Evolutionary conservation across 2,329 filamentous ascomycete genomes (phyloP), one percentile per base, ranked within the genome.

Genomic region (Didymella sp.): DNA sequence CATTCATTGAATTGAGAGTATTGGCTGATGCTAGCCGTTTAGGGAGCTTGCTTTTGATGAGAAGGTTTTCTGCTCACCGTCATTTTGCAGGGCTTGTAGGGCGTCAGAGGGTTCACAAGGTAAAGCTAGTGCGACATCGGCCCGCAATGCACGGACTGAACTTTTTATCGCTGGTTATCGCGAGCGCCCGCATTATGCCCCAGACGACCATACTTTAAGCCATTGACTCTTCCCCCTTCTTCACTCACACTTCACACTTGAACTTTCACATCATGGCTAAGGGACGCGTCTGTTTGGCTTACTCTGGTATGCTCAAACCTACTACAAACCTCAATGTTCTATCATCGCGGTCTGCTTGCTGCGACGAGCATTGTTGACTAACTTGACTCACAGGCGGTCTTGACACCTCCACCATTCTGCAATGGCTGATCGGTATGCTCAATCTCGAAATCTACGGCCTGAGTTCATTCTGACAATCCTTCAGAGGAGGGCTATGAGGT

Each of bases 401-500:
- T 61, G 84, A 87, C 70, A 87, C 84, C 66, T 84, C 80, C 70
- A 84, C 81, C 60, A 75, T 75, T 48, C 59, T 75, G 54, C 62
- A 64, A 70, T 75, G 72, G 73, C 72, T 76, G 53, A 73, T 72
- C 42, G 67, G 66, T 74, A 73, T 35, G 70, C 22, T 51, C 42
- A 19, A 15, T 28, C 25, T 6, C 37, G 15, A 24, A 15, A 19
- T 47, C 6, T 2, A 6, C 11, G 12, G 6, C 25, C 9, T n/a
- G 15, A 19, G 7, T 25, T 22, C 11, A 7, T 38, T 21, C 54
- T 69, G 53, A 69, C 52, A 52, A 1, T 3, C 15, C 9, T 37
- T 30, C 48, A 68, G 82, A 85, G 71, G 75, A 85, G 71, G 82
- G 79, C 56, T 86, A 86, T 70, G 82, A 84, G 68, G 87, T 89